Conservation (phyloP, 768 basidiomycete species). For the Tricholoma hemisulphureum region DNA sequence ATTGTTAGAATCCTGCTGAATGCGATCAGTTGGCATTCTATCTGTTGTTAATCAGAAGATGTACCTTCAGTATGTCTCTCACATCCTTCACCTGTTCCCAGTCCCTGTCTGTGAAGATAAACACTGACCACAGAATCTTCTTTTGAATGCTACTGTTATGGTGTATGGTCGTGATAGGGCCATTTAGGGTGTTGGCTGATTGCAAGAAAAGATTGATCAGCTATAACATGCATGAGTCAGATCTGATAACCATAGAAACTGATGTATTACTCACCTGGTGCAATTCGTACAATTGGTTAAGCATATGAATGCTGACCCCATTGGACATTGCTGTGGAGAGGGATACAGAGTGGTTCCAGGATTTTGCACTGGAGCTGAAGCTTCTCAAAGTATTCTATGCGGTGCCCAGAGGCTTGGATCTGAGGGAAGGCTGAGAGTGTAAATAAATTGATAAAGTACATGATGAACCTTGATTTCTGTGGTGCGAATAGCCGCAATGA, state of each 20-base stretch:
- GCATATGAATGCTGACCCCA: conserved; percentile 18
- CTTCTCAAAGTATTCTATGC: conserved; percentile 21
- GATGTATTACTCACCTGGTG: conserved; percentile 13
- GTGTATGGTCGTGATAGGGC: conserved; percentile 11
- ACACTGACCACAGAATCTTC: conserved; percentile 14
- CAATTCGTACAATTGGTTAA: not conserved
- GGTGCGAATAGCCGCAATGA: conserved; percentile 28
- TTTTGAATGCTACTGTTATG: conserved; percentile 1
- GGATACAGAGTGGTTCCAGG: conserved; percentile 17
- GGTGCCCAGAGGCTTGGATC: conserved; percentile 23
- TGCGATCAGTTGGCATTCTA: conserved; percentile 1
- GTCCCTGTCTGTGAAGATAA: conserved; percentile 5
- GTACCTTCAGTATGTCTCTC: conserved; percentile 8
- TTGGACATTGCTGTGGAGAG: conserved; percentile 14
- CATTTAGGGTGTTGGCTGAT: conserved; percentile 7
- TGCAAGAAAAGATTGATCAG: conserved; percentile 11
- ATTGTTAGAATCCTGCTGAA: not conserved
- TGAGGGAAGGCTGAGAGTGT: not conserved
- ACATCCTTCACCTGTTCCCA: conserved; percentile 9
- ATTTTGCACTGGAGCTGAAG: conserved; percentile 19
- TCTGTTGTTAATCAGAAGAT: not conserved
- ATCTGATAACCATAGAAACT: not conserved
- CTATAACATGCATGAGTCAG: conserved; percentile 10
- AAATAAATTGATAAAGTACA: not conserved
- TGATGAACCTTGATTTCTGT: conserved; percentile 28